Evolutionary conservation across 2,329 filamentous ascomycete species (phyloP).

Genomic region (Sporothrix euskadiensis): DNA sequence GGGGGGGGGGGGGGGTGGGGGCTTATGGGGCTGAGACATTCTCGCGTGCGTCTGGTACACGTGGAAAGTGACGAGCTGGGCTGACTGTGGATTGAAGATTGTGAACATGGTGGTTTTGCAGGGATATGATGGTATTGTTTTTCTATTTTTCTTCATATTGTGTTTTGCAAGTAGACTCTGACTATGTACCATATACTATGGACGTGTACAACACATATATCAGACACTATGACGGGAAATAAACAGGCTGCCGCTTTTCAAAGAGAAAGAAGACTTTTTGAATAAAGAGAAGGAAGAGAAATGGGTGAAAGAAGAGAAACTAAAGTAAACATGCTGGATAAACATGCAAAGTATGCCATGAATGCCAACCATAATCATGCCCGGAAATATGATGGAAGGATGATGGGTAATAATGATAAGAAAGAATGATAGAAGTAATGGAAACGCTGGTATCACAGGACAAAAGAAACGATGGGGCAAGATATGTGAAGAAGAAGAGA

Average conservation of each 20-base stretch:
- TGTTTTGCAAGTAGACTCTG: background rate
- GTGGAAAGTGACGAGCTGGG: background rate
- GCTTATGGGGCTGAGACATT: conserved; percentile 9
- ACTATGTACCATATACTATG: background rate
- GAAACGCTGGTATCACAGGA: conserved; percentile 14
- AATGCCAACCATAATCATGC: background rate
- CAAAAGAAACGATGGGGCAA: background rate
- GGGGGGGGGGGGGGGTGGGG: too few relatives aligned
- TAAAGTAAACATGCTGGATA: background rate
- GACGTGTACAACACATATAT: background rate
- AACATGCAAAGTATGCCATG: background rate
- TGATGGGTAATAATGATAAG: background rate
- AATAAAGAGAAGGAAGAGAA: background rate
- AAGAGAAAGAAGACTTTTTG: background rate
- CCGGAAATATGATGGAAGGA: background rate
- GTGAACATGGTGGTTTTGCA: background rate
- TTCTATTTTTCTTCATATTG: background rate
- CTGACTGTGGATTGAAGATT: background rate
- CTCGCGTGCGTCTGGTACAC: conserved; percentile 17
- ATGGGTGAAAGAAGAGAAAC: background rate
- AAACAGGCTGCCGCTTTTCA: background rate
- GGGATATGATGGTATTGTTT: background rate
- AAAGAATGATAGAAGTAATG: background rate
- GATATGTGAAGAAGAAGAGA: background rate
- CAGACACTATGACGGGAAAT: background rate